Evolutionary conservation across 2,329 filamentous ascomycete genomes (phyloP), one percentile per base, ranked within the genome.

Genomic region (Phialophora macrospora): DNA sequence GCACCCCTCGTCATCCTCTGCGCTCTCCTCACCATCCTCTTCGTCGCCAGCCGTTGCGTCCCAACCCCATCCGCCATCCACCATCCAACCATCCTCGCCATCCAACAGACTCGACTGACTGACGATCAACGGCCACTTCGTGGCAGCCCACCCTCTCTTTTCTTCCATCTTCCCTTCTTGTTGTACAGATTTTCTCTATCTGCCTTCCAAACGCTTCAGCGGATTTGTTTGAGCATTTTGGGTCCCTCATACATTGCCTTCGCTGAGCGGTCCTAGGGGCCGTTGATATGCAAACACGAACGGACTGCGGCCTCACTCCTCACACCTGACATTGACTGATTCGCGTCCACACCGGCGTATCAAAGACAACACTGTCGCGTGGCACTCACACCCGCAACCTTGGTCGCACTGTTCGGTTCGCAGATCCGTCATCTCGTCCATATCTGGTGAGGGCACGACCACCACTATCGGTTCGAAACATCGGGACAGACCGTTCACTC

Each of bases 51-150:
- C 49, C 55, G 20, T 34, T 58, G 55, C 55, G 44, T 20, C 48
- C 44, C 41, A 51, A 38, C 58, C 46, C 58, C 58, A 52, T 60
- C 58, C 46, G 12, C 20, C 48, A 49, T 49, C 56, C 38, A 41
- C 38, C 38, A 14, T 38, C 12, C 34, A 41, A 41, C 38, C 38
- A 44, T 44, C 38, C 38, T 44, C 38, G 38, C 38, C 38, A 44
- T 44, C 38, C 58, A 60, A 60, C 58, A 60, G 58, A 52, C 20
- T 60, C 38, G 22, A 59, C 41, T 54, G 57, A 60, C 58, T 60
- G 58, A 52, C 48, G 58, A 60, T 60, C 58, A 41, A 60, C 58
- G 49, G 58, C 58, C 58, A 60, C 30, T 52, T 51, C 28, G 52
- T 28, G 52, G 46, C 30, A 60, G 34, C 48, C 24, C 48, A 32